Conservation (phyloP, 2,329 filamentous ascomycete genomes). For the Nemania serpens region DNA sequence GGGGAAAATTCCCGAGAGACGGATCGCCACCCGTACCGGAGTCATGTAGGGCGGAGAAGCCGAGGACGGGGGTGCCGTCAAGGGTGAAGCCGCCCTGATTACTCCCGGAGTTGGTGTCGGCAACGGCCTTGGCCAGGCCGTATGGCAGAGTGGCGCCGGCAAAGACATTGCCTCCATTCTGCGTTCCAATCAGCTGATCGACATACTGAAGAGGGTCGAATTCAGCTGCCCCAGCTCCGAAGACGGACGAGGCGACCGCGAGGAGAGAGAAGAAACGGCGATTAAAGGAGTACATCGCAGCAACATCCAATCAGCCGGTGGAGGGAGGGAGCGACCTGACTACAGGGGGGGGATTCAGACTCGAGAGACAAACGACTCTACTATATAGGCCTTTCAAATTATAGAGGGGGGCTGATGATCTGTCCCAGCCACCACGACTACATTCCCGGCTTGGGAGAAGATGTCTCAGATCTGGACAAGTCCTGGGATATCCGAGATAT, state of each 20-base stretch:
- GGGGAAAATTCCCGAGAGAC: conserved; percentile 73
- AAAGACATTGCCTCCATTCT: conserved; percentile 53
- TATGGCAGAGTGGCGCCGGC: conserved; percentile 47
- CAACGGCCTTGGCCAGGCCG: conserved; percentile 60
- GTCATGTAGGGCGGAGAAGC: conserved; percentile 64
- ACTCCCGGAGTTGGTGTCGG: conserved; percentile 57
- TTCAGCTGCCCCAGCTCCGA: conserved; percentile 26
- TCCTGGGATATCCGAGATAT: too few species aligned
- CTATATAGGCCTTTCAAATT: conserved; percentile 2
- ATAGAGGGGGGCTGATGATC: conserved; percentile 22
- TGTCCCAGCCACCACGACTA: conserved; percentile 2
- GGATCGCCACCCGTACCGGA: conserved; percentile 62
- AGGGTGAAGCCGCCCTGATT: conserved; percentile 63
- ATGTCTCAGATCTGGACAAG: conserved; percentile 16
- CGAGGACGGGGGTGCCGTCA: conserved; percentile 54
- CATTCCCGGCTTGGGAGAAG: conserved; percentile 7
- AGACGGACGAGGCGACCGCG: conserved; percentile 22
- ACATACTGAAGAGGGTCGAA: conserved; percentile 50
- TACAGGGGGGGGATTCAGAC: not conserved
- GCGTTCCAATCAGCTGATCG: conserved; percentile 58
- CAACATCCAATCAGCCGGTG: conserved; percentile 11
- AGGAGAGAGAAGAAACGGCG: conserved; percentile 26
- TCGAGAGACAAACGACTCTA: conserved; percentile 5
- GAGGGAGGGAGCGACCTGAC: conserved; percentile 4
- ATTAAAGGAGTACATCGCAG: conserved; percentile 31